These are phyloP conservation scores for Penicillium brevicompactum DNA, from an alignment of 2,329 filamentous ascomycete genomes.

Conservation along the genomic window DNA sequence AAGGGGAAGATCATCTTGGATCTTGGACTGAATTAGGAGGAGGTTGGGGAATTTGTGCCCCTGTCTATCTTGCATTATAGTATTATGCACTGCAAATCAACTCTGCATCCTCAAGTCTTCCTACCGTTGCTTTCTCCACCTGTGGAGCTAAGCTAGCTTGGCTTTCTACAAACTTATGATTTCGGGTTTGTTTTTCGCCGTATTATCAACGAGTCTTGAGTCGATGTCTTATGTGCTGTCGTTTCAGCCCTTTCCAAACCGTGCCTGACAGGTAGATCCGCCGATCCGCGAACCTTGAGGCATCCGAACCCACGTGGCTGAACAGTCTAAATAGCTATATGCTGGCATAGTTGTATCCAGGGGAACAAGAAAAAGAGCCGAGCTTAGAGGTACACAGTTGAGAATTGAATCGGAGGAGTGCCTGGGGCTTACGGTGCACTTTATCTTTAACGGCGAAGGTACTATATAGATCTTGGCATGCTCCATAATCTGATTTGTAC, in stretches of 20 bases:
- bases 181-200: background rate
- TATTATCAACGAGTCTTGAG: background rate
- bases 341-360: background rate
- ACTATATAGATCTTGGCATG: background rate
- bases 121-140: background rate
- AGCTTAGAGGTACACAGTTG: background rate
- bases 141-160: background rate
- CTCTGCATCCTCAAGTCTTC: background rate
- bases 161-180: too few relatives aligned
- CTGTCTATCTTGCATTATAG: background rate
- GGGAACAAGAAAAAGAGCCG: background rate
- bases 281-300: background rate
- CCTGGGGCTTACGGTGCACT: background rate
- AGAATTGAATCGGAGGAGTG: background rate
- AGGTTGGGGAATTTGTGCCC: background rate
- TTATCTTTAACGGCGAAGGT: background rate
- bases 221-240: background rate
- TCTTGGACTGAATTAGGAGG: slow-evolving; percentile 12
- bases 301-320: background rate
- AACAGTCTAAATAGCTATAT: background rate
- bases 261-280: background rate
- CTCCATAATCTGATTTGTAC: background rate
- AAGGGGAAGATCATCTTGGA: slow-evolving; percentile 49
- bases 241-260: background rate
- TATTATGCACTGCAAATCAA: background rate